These are phyloP conservation scores for Cucurbita ficifolia DNA, from an alignment of 306 rosid genomes.

Conservation along the genomic window DNA sequence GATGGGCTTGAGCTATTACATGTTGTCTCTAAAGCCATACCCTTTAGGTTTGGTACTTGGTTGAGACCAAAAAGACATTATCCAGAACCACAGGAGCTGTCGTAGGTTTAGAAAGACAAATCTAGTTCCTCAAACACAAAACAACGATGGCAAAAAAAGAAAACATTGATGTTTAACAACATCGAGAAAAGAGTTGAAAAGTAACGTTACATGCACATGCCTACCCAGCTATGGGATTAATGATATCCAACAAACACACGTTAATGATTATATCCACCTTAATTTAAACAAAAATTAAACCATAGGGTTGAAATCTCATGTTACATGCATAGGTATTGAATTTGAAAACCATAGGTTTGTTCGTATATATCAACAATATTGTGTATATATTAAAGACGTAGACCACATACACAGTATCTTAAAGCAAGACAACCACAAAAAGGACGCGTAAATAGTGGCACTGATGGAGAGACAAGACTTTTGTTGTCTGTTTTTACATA, in stretches of 20 bases:
- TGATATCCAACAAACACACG: too few species aligned
- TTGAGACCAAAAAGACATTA: too few species aligned
- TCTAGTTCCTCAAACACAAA: neutral
- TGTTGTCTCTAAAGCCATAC: too few species aligned
- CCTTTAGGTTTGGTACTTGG: too few species aligned
- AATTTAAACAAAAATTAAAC: too few species aligned
- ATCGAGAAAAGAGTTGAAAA: neutral
- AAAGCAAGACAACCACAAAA: conserved; percentile 26
- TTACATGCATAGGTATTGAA: neutral
- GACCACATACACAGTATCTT: conserved; percentile 2
- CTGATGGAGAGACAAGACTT: conserved; percentile 21
- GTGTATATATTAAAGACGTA: neutral
- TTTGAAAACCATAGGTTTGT: neutral
- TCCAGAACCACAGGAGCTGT: too few species aligned
- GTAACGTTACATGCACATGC: neutral
- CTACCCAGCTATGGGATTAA: neutral
- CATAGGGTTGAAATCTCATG: too few species aligned
- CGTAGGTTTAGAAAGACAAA: neutral
- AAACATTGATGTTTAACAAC: neutral
- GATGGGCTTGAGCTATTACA: too few species aligned
- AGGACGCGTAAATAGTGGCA: conserved; percentile 25
- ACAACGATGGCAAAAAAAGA: neutral
- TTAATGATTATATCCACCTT: too few species aligned
- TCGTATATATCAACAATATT: neutral
- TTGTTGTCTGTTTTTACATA: neutral